Evolutionary conservation across 306 rosid species (phyloP), one percentile per base, ranked within the genome.

Genomic region (Prosopis cineraria): DNA sequence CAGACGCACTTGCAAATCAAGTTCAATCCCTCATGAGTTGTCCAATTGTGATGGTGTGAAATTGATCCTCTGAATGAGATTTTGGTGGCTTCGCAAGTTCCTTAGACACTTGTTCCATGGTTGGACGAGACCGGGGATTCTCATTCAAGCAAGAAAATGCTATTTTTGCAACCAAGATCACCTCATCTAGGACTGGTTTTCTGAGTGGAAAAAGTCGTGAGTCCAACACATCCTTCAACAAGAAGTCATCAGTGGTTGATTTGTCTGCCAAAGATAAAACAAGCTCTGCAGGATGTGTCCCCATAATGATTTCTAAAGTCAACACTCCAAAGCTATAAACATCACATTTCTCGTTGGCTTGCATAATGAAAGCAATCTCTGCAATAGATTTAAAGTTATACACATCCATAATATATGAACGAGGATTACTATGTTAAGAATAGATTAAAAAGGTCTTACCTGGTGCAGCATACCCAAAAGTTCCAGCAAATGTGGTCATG

Each of bases 401-500:
- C 22, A 53, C 2, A 20, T 7, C 60, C 13, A 20, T 53, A 53
- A 22, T 3, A 53, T 9, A n/a, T 13, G 1, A 53, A 53, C 0
- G 13, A 20, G 1, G 20, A 53, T 5, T 53, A 20, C 1, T 20
- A 20, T 53, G 29, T 0, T 8, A 20, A 53, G 29, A 53, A 53
- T 2, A 4, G 2, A 8, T 12, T n/a, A 40, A 40, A 40, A 40
- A 7, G 44, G 44, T 40, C 44, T 40, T 40, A 71, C 72, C 72
- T 71, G 58, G 82, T 60, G 73, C 72, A 17, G 62, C 63, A 47
- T 47, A 79, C 8, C 82, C 77, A 3, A 59, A 71, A 12, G 73
- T 79, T 13, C 78, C 72, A 13, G 19, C 63, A 59, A 78, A 70
- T 78, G 76, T n/a, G n/a, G n/a, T n/a, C n/a, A n/a, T n/a, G n/a